Conservation (phyloP, 2,329 filamentous ascomycete genomes). For the Trichophyton verrucosum region DNA sequence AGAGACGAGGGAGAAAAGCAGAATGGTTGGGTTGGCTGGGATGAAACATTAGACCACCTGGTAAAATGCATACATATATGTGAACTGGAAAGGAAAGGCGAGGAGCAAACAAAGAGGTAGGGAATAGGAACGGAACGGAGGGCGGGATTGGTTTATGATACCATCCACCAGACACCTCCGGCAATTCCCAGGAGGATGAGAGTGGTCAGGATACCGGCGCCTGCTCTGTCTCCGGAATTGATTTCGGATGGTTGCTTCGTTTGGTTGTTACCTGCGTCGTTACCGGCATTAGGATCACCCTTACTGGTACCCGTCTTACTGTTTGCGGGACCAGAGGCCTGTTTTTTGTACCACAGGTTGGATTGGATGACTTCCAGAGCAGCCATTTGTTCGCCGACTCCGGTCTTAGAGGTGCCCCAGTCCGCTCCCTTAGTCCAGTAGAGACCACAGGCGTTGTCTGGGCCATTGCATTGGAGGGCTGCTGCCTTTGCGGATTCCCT, state of each 20-base stretch:
- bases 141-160: slow-evolving; percentile 1
- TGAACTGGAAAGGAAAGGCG: neutral
- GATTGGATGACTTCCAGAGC: slow-evolving; percentile 53
- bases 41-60: neutral
- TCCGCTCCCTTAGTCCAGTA: slow-evolving; percentile 31
- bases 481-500: slow-evolving; percentile 42
- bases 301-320: slow-evolving; percentile 42
- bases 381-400: slow-evolving; percentile 60
- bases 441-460: slow-evolving; percentile 17
- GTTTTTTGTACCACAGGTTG: slow-evolving; percentile 33
- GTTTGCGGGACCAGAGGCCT: slow-evolving; percentile 28
- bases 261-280: slow-evolving; percentile 13
- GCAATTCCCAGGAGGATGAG: slow-evolving; percentile 44
- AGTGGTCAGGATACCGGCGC: slow-evolving; percentile 54
- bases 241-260: slow-evolving; percentile 31
- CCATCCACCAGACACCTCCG: slow-evolving; percentile 45
- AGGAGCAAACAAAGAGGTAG: neutral
- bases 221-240: slow-evolving; percentile 52
- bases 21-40: neutral
- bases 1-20: neutral
- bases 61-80: slow-evolving; percentile 4
- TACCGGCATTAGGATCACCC: slow-evolving; percentile 28
- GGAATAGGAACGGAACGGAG: too few species aligned
- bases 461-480: slow-evolving; percentile 26
- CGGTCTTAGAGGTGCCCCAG: slow-evolving; percentile 46